phyloP scores from a whole-genome alignment of 1,284 basidiomycete species.

The Trichosporon sp. region DNA sequence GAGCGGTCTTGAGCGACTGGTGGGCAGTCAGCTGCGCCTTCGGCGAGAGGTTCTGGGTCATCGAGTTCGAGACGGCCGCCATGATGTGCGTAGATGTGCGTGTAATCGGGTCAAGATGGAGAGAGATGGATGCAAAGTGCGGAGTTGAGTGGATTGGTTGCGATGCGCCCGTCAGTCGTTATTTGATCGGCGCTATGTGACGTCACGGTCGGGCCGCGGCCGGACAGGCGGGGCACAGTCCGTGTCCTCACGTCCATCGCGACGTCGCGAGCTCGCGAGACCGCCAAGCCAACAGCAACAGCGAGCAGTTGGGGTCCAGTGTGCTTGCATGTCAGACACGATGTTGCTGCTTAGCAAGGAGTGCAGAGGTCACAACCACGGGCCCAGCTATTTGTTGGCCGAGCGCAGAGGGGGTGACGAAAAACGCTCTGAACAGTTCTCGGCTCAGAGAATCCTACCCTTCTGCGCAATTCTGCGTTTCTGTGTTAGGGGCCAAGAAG shows the following conservation, averaged over 20 bases:
- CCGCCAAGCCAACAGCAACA: not conserved
- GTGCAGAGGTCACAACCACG: too few species aligned
- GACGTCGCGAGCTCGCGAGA: not conserved
- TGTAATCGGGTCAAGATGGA: not conserved
- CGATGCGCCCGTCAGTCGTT: not conserved
- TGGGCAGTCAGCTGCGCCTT: conserved; percentile 35
- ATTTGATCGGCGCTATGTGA: not conserved
- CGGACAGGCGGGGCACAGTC: not conserved
- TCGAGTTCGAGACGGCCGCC: conserved; percentile 34
- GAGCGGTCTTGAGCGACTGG: conserved; percentile 34
- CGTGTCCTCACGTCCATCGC: not conserved
- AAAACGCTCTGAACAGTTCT: too few species aligned
- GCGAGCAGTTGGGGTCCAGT: too few species aligned
- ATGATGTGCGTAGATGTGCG: conserved; percentile 15
- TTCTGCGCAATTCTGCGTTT: too few species aligned
- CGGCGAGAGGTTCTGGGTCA: conserved; percentile 25
- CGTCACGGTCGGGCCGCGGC: not conserved
- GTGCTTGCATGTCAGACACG: too few species aligned
- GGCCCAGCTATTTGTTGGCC: too few species aligned
- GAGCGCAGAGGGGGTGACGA: too few species aligned
- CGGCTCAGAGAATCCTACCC: too few species aligned
- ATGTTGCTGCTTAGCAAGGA: too few species aligned
- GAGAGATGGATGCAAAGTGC: not conserved
- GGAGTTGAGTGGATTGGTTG: conserved; percentile 1
- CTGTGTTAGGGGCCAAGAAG: too few species aligned